These are phyloP conservation scores for Pseudogymnoascus sp. DNA, from an alignment of 2,329 filamentous ascomycete species.

Conservation along the genomic window DNA sequence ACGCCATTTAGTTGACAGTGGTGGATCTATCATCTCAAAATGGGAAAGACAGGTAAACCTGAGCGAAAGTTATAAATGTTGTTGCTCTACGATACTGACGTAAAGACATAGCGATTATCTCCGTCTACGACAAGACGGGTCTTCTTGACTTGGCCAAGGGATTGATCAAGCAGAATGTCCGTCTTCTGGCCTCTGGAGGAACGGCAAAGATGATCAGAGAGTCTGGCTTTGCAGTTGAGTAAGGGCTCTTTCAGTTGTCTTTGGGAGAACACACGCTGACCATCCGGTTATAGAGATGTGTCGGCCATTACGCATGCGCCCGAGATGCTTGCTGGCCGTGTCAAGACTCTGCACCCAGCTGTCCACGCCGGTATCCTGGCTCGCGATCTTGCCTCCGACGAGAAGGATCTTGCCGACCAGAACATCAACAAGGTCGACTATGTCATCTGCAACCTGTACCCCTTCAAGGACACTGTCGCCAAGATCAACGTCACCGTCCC, in stretches of 20 bases:
- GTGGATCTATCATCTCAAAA: constrained; percentile 10
- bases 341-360: constrained; percentile 95
- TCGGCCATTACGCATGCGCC: constrained; percentile 94
- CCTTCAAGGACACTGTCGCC: constrained; percentile 96
- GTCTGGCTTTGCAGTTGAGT: constrained; percentile 92
- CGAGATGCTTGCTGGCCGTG: constrained; percentile 87
- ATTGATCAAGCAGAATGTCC: constrained; percentile 79
- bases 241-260: constrained; percentile 32
- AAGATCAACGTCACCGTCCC: constrained; percentile 95
- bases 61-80: not conserved
- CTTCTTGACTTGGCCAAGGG: constrained; percentile 88
- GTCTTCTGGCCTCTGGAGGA: constrained; percentile 87
- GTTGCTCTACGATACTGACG: not conserved
- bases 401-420: constrained; percentile 92
- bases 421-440: constrained; percentile 94
- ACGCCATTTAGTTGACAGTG: constrained; percentile 6
- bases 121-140: constrained; percentile 98
- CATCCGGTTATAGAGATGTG: constrained; percentile 61
- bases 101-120: constrained; percentile 68
- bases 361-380: constrained; percentile 86
- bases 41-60: constrained; percentile 12
- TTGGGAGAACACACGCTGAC: not conserved
- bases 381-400: constrained; percentile 86
- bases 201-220: constrained; percentile 96
- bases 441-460: constrained; percentile 97